phyloP scores from a whole-genome alignment of 2,329 filamentous ascomycete species.

The Xylariales sp. region DNA sequence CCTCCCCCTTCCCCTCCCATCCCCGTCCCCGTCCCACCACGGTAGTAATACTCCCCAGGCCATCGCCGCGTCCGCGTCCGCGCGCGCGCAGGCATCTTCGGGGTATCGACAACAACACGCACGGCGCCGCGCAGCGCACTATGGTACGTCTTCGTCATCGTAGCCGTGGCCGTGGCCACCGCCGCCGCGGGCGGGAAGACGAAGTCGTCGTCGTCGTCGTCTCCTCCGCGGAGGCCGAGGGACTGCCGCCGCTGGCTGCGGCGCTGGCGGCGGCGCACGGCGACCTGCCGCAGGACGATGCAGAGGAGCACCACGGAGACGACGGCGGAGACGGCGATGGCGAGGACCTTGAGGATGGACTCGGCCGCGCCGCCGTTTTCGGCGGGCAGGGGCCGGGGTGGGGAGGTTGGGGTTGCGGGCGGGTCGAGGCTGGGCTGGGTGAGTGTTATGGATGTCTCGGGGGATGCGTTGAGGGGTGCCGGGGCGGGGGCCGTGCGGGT shows the following conservation, averaged over 20 bases:
- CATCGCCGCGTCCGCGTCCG: constrained; percentile 27
- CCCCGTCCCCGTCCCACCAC: constrained; percentile 35
- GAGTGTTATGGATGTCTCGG: neutral
- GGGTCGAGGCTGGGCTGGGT: neutral
- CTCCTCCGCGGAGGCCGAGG: neutral
- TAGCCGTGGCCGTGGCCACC: neutral
- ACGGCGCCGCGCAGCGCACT: constrained; percentile 39
- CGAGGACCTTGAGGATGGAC: constrained; percentile 35
- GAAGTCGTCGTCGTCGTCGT: neutral
- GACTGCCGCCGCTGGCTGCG: neutral
- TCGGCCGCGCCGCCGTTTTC: constrained; percentile 2
- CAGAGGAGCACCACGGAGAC: constrained; percentile 29
- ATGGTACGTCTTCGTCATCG: constrained; percentile 31
- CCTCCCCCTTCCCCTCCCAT: constrained; percentile 15
- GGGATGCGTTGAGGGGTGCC: neutral
- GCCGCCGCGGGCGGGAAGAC: neutral
- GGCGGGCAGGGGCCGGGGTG: neutral
- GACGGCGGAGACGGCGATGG: constrained; percentile 31
- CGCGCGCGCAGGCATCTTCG: constrained; percentile 25
- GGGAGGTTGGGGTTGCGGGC: constrained; percentile 1
- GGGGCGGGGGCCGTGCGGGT: neutral
- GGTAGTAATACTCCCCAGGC: constrained; percentile 41
- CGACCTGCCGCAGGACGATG: constrained; percentile 32
- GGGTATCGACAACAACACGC: constrained; percentile 27
- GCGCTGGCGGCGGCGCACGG: constrained; percentile 26